Evolutionary conservation across 176 grass and related monocot species (phyloP).

Genomic region (Rhynchospora tenuis): DNA sequence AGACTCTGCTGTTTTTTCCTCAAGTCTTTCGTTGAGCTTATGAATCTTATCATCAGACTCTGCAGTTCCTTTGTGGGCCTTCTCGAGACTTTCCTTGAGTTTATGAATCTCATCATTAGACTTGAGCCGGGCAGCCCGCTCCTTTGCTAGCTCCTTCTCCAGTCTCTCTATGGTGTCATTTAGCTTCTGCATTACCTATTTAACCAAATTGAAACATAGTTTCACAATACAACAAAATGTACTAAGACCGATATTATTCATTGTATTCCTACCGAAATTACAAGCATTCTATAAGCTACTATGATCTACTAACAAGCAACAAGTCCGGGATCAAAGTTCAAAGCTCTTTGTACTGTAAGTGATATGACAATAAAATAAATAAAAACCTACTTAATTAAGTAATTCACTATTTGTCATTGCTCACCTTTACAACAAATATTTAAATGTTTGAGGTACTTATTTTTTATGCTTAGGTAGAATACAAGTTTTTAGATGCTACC

Average conservation of each 20-base stretch:
- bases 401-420: background rate
- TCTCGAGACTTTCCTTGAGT: too few species aligned
- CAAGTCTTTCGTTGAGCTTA: too few species aligned
- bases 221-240: background rate
- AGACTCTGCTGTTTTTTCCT: too few species aligned
- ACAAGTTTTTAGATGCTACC: background rate
- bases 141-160: slow-evolving; percentile 37
- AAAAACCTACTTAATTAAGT: background rate
- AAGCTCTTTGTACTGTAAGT: background rate
- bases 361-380: background rate
- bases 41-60: too few species aligned
- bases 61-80: too few species aligned
- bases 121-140: slow-evolving; percentile 11
- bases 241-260: background rate
- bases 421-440: background rate
- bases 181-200: slow-evolving; percentile 41
- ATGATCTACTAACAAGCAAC: too few species aligned
- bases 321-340: too few species aligned
- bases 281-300: background rate
- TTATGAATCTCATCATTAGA: too few species aligned
- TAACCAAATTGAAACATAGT: background rate
- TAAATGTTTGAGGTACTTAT: too few species aligned
- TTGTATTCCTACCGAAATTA: background rate
- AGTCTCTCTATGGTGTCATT: slow-evolving; percentile 30
- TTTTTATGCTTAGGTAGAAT: background rate